Conservation (phyloP, 2,329 filamentous ascomycete genomes). For the Penicillium sp. region DNA sequence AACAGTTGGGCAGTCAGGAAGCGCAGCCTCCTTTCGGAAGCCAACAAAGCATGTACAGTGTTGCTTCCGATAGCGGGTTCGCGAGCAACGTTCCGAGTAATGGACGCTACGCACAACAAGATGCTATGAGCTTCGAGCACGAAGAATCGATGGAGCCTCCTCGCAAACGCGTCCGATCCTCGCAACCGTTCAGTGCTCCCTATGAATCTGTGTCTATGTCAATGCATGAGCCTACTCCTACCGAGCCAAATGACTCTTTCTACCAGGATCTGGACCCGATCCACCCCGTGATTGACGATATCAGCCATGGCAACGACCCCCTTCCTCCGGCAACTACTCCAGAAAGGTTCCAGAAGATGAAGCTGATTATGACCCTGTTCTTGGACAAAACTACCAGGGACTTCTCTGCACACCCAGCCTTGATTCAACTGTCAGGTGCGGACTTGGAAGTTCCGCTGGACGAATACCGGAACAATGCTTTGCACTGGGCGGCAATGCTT, state of each 20-base stretch:
- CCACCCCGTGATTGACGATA: conserved; percentile 35
- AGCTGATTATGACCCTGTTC: conserved; percentile 80
- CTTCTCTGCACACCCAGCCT: conserved; percentile 74
- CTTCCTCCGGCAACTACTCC: conserved; percentile 60
- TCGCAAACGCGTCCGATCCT: conserved; percentile 71
- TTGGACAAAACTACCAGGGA: conserved; percentile 74
- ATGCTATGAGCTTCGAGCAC: conserved; percentile 54
- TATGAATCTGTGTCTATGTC: conserved; percentile 41
- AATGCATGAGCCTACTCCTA: conserved; percentile 49
- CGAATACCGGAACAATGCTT: conserved; percentile 78
- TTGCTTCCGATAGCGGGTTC: conserved; percentile 76
- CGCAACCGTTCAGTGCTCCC: conserved; percentile 40
- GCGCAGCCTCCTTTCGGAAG: conserved; percentile 74
- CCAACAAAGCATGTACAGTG: conserved; percentile 75
- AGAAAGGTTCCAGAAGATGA: conserved; percentile 78
- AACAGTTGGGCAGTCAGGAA: conserved; percentile 63
- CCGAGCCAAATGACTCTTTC: conserved; percentile 53
- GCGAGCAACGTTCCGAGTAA: conserved; percentile 67
- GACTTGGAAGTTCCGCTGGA: conserved; percentile 95
- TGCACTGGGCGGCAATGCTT: conserved; percentile 96
- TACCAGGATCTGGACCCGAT: conserved; percentile 48
- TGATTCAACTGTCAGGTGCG: conserved; percentile 73
- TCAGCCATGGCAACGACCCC: conserved; percentile 44
- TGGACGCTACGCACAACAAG: conserved; percentile 35
- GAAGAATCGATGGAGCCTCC: conserved; percentile 74